Evolutionary conservation across 768 basidiomycete species (phyloP).

Genomic region (Lactarius hengduanensis): DNA sequence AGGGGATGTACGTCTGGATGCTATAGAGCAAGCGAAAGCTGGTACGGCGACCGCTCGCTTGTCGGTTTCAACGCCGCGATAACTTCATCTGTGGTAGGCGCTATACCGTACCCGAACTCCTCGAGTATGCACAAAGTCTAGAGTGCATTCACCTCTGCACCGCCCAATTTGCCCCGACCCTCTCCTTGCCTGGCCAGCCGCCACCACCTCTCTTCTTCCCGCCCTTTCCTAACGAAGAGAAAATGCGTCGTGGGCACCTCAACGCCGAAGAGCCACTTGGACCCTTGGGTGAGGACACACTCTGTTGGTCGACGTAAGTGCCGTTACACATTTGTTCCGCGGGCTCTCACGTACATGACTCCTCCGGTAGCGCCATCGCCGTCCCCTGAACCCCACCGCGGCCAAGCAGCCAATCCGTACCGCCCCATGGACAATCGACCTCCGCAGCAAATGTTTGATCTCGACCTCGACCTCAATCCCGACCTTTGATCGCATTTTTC

Average conservation of each 20-base stretch:
- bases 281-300: conserved; percentile 74
- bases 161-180: conserved; percentile 84
- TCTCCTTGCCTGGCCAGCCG: conserved; percentile 64
- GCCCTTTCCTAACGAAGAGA: conserved; percentile 89
- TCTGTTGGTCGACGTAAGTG: conserved; percentile 71
- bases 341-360: conserved; percentile 17
- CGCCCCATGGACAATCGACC: conserved; percentile 64
- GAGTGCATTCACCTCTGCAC: conserved; percentile 86
- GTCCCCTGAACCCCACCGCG: conserved; percentile 50
- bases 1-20: conserved; percentile 68
- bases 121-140: conserved; percentile 82
- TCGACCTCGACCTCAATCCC: conserved; percentile 84
- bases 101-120: conserved; percentile 81
- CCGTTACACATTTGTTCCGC: background rate
- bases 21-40: conserved; percentile 69
- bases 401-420: conserved; percentile 63
- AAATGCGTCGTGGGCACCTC: conserved; percentile 80
- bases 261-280: conserved; percentile 81
- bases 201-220: conserved; percentile 83
- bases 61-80: background rate
- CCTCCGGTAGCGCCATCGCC: conserved; percentile 53
- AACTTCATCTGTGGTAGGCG: conserved; percentile 42
- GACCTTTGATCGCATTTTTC: conserved; percentile 49
- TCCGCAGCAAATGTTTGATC: conserved; percentile 64
- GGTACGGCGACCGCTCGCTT: conserved; percentile 44